Evolutionary conservation across 2,329 filamentous ascomycete species (phyloP).

Genomic region (Epichloe uncinata): DNA sequence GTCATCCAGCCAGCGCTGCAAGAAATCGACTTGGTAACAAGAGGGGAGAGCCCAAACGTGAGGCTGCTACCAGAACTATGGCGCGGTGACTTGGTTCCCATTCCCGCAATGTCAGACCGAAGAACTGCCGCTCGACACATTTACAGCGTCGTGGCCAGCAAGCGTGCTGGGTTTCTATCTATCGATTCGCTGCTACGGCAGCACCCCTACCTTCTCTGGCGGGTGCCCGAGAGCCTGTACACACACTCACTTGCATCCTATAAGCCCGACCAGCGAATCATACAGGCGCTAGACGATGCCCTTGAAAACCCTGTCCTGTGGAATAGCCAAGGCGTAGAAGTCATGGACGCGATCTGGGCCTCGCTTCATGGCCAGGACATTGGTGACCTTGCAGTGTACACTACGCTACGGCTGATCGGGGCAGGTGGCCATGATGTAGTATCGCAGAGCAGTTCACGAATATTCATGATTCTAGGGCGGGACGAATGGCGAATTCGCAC

Average conservation of each 20-base stretch:
- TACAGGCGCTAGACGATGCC: slow-evolving; percentile 14
- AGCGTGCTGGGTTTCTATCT: slow-evolving; percentile 13
- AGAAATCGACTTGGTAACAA: slow-evolving; percentile 13
- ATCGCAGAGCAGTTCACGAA: slow-evolving; percentile 15
- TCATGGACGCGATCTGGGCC: slow-evolving; percentile 9
- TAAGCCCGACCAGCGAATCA: slow-evolving; percentile 9
- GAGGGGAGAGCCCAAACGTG: not conserved
- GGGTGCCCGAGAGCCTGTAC: slow-evolving; percentile 19
- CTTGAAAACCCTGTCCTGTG: slow-evolving; percentile 9
- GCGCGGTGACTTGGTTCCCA: slow-evolving; percentile 12
- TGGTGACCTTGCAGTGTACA: slow-evolving; percentile 13
- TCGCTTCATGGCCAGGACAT: slow-evolving; percentile 8
- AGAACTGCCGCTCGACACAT: slow-evolving; percentile 10
- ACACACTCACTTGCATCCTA: slow-evolving; percentile 12
- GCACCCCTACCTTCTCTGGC: slow-evolving; percentile 27
- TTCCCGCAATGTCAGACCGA: slow-evolving; percentile 13
- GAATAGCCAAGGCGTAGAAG: slow-evolving; percentile 6
- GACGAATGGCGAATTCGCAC: slow-evolving; percentile 21
- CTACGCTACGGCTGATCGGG: slow-evolving; percentile 18
- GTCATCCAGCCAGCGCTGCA: slow-evolving; percentile 12
- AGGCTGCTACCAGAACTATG: slow-evolving; percentile 9
- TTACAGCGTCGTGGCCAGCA: slow-evolving; percentile 10
- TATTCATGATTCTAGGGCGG: slow-evolving; percentile 22
- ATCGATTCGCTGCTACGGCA: slow-evolving; percentile 12
- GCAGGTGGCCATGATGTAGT: slow-evolving; percentile 17